phyloP scores from a whole-genome alignment of 1,139 yeast species.

The Nematodospora anomalae region DNA sequence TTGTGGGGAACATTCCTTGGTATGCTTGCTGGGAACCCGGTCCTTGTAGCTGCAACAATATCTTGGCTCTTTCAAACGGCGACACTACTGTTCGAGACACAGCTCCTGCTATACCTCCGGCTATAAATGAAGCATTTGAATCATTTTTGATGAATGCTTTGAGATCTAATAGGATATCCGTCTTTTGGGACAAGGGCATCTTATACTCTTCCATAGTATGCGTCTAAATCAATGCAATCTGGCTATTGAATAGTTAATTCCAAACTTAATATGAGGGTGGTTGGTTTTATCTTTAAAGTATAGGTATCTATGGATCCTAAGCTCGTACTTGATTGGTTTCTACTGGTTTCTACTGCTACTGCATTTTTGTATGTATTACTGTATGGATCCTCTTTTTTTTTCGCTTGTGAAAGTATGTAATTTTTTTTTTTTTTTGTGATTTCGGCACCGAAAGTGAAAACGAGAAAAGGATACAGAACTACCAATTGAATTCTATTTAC shows the following conservation, averaged over 20 bases:
- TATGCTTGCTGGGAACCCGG: slow-evolving; percentile 63
- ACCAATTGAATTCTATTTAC: no score
- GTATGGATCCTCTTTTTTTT: no score
- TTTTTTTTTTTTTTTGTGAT: no score
- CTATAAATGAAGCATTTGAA: slow-evolving; percentile 58
- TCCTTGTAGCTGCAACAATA: slow-evolving; percentile 85
- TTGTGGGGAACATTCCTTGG: slow-evolving; percentile 73
- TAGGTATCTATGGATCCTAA: no score
- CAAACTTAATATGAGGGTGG: not conserved
- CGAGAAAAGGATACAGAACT: no score
- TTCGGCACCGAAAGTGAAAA: no score
- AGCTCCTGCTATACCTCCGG: slow-evolving; percentile 80
- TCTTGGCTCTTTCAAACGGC: slow-evolving; percentile 93
- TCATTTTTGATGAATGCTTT: slow-evolving; percentile 45
- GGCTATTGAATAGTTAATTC: no score
- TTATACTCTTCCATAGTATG: slow-evolving; percentile 11
- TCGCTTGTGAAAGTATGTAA: no score
- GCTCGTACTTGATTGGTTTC: no score
- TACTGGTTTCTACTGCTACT: no score
- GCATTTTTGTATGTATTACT: no score
- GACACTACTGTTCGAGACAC: slow-evolving; percentile 90
- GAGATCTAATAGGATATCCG: slow-evolving; percentile 11
- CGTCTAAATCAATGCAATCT: not conserved
- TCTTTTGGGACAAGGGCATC: slow-evolving; percentile 9
- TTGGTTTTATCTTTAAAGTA: no score